Base-by-base conservation (phyloP, 2,329 filamentous ascomycete species). In the Elsinoe arachidis region DNA sequence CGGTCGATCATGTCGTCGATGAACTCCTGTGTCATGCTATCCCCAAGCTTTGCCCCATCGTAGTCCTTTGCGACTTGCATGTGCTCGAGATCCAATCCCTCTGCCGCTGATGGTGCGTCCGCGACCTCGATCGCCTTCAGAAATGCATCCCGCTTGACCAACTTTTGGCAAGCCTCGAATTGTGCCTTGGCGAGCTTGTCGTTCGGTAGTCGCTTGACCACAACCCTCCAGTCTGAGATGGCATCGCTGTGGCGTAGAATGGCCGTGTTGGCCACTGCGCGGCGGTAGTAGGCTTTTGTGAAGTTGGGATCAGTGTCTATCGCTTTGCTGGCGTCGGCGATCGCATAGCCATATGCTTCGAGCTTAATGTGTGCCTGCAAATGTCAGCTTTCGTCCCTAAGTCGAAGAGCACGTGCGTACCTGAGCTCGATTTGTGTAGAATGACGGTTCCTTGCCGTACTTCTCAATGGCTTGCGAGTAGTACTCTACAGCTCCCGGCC, bases 1-100 rank as follows among this genome's bases (percentile, higher is more conserved):
- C 93, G 80, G 71, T 93, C 82, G 58, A 90, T 92, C 92, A 97
- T 96, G 75, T 99, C 92, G 66, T 95, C 88, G 66, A 99, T 88
- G 68, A 99, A 99, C 66, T 96, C 92, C 64, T 92, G 83, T 1
- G 92, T 96, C 90, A 99, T 99, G 70, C 87, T 80, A 54, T 86
- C 80, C 38, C 81, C 86, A 55, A 99, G 76, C 58, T 79, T 80
- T 19, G 84, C 86, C 60, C 93, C 93, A 67, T 99, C 93, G 67
- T 99, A 99, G 57, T 80, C 80, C 19, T 84, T 76, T 61, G 96
- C 91, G 15, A 99, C 84, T 10, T 77, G 76, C 73, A 99, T 96
- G 57, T 85, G 81, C 60, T 93, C 90, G 59, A 99, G 72, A 67
- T 97, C 90, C 61, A 99, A 79, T 1, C 88, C 92, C 70, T 93